Conservation (phyloP, 495 filamentous ascomycete species). For the Parmelia sp. region DNA sequence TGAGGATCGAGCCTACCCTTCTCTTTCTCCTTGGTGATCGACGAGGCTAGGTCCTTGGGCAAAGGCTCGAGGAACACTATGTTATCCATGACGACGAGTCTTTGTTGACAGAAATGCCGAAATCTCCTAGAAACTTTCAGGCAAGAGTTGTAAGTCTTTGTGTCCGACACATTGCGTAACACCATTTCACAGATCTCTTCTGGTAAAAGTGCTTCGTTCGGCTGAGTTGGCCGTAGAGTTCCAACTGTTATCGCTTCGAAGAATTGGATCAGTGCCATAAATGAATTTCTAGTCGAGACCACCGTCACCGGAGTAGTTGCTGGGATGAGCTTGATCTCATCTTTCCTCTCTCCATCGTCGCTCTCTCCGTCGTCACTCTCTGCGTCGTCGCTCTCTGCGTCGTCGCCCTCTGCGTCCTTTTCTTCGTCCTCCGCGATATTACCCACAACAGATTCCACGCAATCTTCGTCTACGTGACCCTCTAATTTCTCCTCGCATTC, state of each 20-base stretch:
- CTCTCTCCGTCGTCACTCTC: background rate
- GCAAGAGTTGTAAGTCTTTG: background rate
- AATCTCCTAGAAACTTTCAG: constrained; percentile 2
- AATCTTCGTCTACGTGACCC: background rate
- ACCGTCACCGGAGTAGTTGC: background rate
- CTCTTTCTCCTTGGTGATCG: no score
- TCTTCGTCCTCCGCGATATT: background rate
- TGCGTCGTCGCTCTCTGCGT: background rate
- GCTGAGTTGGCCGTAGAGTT: background rate
- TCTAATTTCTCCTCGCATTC: background rate
- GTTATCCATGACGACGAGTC: background rate
- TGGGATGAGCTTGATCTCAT: background rate
- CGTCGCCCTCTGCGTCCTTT: background rate
- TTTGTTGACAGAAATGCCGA: background rate
- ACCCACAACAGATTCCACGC: no score
- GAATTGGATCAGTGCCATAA: background rate
- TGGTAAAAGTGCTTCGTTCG: background rate
- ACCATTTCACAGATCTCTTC: background rate
- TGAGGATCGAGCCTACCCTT: background rate
- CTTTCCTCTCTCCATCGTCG: background rate
- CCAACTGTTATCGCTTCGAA: background rate
- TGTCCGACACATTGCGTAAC: background rate
- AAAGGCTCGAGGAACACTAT: background rate
- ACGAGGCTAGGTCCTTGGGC: no score
- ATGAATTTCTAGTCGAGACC: background rate